phyloP scores from a whole-genome alignment of 2,329 filamentous ascomycete species.

The Lasiodiplodia gonubiensis region DNA sequence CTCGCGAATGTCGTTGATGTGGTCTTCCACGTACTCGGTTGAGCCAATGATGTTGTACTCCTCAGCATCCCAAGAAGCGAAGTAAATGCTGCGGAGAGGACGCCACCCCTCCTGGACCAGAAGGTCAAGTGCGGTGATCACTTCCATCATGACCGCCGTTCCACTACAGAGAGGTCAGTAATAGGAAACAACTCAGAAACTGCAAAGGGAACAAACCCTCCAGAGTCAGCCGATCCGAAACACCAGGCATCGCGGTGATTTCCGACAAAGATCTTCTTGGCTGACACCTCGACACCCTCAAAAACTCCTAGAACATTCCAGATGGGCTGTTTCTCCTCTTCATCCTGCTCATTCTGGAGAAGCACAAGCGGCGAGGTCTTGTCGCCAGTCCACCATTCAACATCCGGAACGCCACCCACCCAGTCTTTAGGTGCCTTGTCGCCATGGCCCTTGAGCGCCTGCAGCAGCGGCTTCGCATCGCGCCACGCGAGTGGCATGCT shows the following conservation, averaged over 20 bases:
- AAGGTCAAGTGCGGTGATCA: constrained; percentile 83
- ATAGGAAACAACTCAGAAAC: neutral
- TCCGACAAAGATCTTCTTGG: constrained; percentile 86
- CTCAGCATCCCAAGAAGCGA: constrained; percentile 93
- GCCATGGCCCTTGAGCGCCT: constrained; percentile 77
- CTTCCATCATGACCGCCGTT: constrained; percentile 88
- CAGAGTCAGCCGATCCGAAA: constrained; percentile 84
- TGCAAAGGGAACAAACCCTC: constrained; percentile 44
- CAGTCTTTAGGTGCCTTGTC: constrained; percentile 71
- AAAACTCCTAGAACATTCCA: constrained; percentile 92
- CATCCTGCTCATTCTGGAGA: constrained; percentile 85
- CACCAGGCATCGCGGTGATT: constrained; percentile 95
- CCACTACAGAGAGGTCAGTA: constrained; percentile 59
- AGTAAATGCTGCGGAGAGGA: constrained; percentile 91
- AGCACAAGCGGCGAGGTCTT: constrained; percentile 75
- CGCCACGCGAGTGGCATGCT: constrained; percentile 89
- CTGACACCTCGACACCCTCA: constrained; percentile 78
- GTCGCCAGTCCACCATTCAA: constrained; percentile 81
- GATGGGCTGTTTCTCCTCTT: constrained; percentile 79
- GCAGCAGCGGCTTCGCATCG: constrained; percentile 80
- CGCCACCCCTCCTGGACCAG: constrained; percentile 81
- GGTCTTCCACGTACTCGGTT: constrained; percentile 91
- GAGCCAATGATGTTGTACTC: constrained; percentile 94
- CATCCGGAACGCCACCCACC: constrained; percentile 76
- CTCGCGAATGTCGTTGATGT: constrained; percentile 72